Evolutionary conservation across 2,329 filamentous ascomycete species (phyloP), one percentile per base, ranked within the genome.

Genomic region (Penicillium sp.): DNA sequence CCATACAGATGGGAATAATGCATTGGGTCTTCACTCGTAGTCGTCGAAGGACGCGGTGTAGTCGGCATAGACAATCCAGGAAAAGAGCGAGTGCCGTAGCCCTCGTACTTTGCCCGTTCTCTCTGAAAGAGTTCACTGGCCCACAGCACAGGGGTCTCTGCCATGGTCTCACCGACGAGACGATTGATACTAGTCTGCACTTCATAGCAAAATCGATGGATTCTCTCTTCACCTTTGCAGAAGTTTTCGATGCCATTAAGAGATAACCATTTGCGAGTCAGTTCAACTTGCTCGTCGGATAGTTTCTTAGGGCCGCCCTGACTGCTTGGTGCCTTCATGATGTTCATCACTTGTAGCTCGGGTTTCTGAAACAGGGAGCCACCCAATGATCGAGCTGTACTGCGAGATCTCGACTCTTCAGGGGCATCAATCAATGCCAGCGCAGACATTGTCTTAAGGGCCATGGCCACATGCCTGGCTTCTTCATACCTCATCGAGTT

Each of bases 281-380:
- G 87, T 51, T 96, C 91, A 0, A 93, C 88, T 72, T 98, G 95
- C 54, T 96, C 91, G 70, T 98, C 93, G n/a, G 91, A 93, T 13
- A 99, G 82, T 73, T 99, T 99, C 73, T 96, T 96, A 0, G 91
- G 91, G 0, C 95, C 93, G 13, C 93, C 93, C 65, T 96, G 90
- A 52, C 90, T 90, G 55, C 89, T 87, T 0, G 85, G 81, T 5
- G 92, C 92, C 29, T 93, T 91, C 70, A 98, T 83, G 13, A 96
- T 84, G 59, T 96, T 92, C 72, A 97, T 86, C 45, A 95, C 86
- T 70, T 96, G 91, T 7, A 89, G 87, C 73, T 96, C 91, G 0
- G 89, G 88, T 66, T 90, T 90, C 63, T 92, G 86, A 8, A 96
- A 82, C 58, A 93, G 88, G 27, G 79, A 82, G 50, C 77, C 79